Evolutionary conservation across 768 basidiomycete species (phyloP).

Genomic region (Boletus edulis): DNA sequence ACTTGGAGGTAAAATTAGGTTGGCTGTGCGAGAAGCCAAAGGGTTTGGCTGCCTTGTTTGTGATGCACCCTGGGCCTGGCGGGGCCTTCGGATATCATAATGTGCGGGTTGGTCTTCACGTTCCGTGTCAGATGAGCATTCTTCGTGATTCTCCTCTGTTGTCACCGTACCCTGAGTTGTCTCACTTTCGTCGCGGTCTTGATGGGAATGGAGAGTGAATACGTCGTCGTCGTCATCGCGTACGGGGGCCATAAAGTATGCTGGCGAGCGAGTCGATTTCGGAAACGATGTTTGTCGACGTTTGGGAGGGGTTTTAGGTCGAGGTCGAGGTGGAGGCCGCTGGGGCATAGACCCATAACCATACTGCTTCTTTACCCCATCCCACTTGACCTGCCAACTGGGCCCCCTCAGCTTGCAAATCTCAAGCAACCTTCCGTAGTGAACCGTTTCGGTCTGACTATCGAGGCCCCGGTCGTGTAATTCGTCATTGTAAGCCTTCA

Average conservation of each 20-base stretch:
- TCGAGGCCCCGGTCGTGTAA: conserved; percentile 74
- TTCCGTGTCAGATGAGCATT: conserved; percentile 18
- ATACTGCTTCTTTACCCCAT: conserved; percentile 57
- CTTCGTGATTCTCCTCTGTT: conserved; percentile 13
- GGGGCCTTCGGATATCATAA: conserved; percentile 1
- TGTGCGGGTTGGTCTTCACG: conserved; percentile 18
- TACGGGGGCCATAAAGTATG: conserved; percentile 25
- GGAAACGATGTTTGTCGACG: conserved; percentile 15
- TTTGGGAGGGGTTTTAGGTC: conserved; percentile 15
- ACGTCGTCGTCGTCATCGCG: conserved; percentile 40
- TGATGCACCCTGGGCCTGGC: conserved; percentile 7
- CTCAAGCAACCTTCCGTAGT: conserved; percentile 81
- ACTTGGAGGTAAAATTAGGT: conserved; percentile 27
- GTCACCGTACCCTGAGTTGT: conserved; percentile 17
- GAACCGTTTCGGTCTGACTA: conserved; percentile 70
- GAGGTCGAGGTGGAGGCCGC: conserved; percentile 6
- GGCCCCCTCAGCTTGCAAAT: conserved; percentile 76
- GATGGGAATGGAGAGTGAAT: conserved; percentile 44
- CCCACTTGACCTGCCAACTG: conserved; percentile 85
- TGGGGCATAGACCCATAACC: conserved; percentile 34
- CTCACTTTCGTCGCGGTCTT: conserved; percentile 33
- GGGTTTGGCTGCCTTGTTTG: conserved; percentile 10
- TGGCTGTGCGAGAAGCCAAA: conserved; percentile 13
- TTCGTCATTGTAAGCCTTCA: conserved; percentile 83
- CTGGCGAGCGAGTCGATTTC: conserved; percentile 22